phyloP scores from a whole-genome alignment of 345 rosid genomes.

The Xanthoceras sorbifolium region DNA sequence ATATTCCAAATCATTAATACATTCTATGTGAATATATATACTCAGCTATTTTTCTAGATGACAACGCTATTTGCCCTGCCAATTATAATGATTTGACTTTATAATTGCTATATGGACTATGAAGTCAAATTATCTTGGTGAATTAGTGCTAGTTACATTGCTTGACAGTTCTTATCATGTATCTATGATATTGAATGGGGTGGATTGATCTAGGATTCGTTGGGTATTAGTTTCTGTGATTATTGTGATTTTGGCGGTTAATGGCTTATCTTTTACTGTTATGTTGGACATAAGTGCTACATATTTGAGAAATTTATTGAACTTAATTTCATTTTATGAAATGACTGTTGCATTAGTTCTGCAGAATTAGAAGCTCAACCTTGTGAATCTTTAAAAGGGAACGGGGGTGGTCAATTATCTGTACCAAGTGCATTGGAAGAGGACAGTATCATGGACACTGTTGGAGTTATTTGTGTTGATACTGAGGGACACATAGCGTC shows the following conservation, averaged over 20 bases:
- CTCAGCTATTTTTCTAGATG: neutral
- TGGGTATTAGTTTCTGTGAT: neutral
- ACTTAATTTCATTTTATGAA: neutral
- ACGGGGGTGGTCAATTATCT: slow-evolving; percentile 18
- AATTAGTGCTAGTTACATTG: neutral
- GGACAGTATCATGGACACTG: slow-evolving; percentile 75
- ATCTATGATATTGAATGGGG: neutral
- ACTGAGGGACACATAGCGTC: slow-evolving; percentile 76
- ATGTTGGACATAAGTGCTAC: neutral
- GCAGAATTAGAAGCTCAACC: slow-evolving; percentile 28
- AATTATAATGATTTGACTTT: neutral
- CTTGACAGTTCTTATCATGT: neutral
- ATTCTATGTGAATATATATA: neutral
- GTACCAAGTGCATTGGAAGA: slow-evolving; percentile 39
- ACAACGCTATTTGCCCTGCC: too few species aligned
- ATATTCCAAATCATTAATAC: slow-evolving; percentile 4
- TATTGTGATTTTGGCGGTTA: neutral
- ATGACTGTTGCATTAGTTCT: slow-evolving; percentile 17
- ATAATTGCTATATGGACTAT: neutral
- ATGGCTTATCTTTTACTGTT: neutral
- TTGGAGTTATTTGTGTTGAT: slow-evolving; percentile 93
- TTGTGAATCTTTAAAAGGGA: slow-evolving; percentile 18
- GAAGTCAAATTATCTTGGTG: neutral
- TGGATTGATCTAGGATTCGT: neutral
- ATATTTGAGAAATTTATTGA: neutral